Conservation (phyloP, 371 early-diverging fungal genomes). For the Rhizomucor pusillus region DNA sequence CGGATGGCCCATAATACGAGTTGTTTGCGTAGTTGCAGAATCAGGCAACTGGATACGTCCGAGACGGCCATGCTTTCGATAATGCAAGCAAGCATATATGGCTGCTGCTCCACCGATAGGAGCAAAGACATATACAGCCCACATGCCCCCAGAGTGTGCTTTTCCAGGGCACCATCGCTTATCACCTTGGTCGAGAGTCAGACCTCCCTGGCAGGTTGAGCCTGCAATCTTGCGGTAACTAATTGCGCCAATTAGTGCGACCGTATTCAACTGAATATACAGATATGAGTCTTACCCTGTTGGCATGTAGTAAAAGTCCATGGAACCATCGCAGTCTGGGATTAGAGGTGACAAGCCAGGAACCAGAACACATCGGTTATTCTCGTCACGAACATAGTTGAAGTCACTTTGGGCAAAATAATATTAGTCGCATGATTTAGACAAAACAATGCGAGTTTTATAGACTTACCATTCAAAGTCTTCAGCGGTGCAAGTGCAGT, state of each 20-base stretch:
- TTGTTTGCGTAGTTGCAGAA: slow-evolving; percentile 10
- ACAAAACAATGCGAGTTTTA: neutral
- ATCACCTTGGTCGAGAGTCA: slow-evolving; percentile 52
- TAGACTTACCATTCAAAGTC: slow-evolving; percentile 84
- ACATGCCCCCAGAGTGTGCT: slow-evolving; percentile 32
- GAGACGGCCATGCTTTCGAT: slow-evolving; percentile 34
- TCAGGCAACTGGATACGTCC: slow-evolving; percentile 47
- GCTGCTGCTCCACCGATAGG: slow-evolving; percentile 38
- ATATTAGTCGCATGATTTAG: neutral
- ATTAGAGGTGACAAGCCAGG: slow-evolving; percentile 55
- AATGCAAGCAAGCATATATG: slow-evolving; percentile 33
- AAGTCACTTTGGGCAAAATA: slow-evolving; percentile 52
- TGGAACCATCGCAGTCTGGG: slow-evolving; percentile 54
- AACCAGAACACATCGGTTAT: slow-evolving; percentile 63
- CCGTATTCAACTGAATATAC: too few relatives aligned
- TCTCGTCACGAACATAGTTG: slow-evolving; percentile 66
- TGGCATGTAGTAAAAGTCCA: slow-evolving; percentile 58
- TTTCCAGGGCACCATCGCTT: slow-evolving; percentile 70
- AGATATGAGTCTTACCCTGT: slow-evolving; percentile 34
- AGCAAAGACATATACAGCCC: slow-evolving; percentile 34
- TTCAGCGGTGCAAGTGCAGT: slow-evolving; percentile 73
- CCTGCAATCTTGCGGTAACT: slow-evolving; percentile 80
- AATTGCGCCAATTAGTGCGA: neutral
- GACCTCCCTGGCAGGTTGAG: slow-evolving; percentile 66
- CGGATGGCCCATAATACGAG: slow-evolving; percentile 27